Percentiles rank a stretch among this genome's conserved stretches.
Evolutionary conservation across 768 basidiomycete species (phyloP).

Genomic region (Boletus vinaceobasis): DNA sequence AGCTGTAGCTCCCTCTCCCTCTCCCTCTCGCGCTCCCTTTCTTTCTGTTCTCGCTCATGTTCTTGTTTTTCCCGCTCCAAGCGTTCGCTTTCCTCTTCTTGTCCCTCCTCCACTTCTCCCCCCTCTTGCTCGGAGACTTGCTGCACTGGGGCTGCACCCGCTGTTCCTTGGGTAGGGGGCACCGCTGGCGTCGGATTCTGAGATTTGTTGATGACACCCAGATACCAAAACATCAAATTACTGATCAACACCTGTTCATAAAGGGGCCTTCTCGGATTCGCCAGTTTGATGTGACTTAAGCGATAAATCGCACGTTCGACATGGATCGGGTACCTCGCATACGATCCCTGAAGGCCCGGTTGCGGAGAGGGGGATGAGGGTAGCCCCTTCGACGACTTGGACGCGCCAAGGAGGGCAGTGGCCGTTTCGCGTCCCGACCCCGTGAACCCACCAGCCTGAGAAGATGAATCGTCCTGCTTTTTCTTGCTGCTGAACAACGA

Average conservation of each 20-base stretch:
- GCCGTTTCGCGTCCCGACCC: conserved; percentile 81
- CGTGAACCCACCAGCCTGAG: conserved; percentile 32
- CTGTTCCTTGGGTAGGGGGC: conserved; percentile 30
- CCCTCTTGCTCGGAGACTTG: conserved; percentile 34
- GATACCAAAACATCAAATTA: conserved; percentile 99
- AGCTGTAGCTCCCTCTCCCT: conserved; percentile 33
- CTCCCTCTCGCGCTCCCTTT: conserved; percentile 23
- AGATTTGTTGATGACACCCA: conserved; percentile 94
- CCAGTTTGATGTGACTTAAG: conserved; percentile 96
- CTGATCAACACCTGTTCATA: conserved; percentile 96
- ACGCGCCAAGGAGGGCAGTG: conserved; percentile 78
- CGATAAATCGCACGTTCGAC: conserved; percentile 98
- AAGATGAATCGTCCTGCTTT: conserved; percentile 73
- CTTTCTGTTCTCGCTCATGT: conserved; percentile 48
- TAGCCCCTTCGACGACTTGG: conserved; percentile 72
- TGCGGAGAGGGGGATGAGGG: conserved; percentile 60
- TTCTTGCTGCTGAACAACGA: conserved; percentile 85
- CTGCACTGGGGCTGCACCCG: conserved; percentile 22
- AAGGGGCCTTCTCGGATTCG: conserved; percentile 91
- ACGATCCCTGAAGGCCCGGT: conserved; percentile 38
- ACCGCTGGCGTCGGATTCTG: conserved; percentile 46
- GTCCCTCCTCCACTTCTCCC: conserved; percentile 37
- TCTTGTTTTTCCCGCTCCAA: conserved; percentile 57
- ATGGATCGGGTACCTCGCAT: conserved; percentile 92
- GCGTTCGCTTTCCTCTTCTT: conserved; percentile 39